Conservation (phyloP, 768 basidiomycete species). For the Fomitopsis serialis region DNA sequence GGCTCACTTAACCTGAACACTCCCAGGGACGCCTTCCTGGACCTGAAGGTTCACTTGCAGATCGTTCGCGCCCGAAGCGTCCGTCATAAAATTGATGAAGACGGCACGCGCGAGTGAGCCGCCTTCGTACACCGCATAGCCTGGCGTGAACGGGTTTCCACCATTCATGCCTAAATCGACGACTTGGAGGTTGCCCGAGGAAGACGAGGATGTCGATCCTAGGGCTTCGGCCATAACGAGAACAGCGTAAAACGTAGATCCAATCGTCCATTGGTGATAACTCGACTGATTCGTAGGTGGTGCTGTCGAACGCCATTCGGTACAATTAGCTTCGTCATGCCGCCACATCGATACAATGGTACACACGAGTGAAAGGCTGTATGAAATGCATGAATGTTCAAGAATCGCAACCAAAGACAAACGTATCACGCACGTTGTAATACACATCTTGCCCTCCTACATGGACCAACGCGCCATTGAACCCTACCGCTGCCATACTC, state of each 20-base stretch:
- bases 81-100: constrained; percentile 44
- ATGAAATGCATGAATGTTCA: no score
- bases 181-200: constrained; percentile 27
- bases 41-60: constrained; percentile 5
- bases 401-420: no score
- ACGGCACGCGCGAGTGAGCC: constrained; percentile 35
- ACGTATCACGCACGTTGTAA: constrained; percentile 40
- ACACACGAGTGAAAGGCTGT: constrained; percentile 45
- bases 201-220: constrained; percentile 32
- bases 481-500: constrained; percentile 44
- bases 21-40: constrained; percentile 14
- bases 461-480: constrained; percentile 42
- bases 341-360: no score
- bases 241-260: constrained; percentile 43
- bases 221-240: constrained; percentile 42
- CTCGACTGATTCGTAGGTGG: constrained; percentile 39
- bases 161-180: constrained; percentile 32
- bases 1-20: constrained; percentile 33
- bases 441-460: constrained; percentile 42
- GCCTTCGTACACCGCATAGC: constrained; percentile 45
- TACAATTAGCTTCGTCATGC: no score
- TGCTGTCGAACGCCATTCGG: no score
- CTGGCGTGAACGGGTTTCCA: constrained; percentile 35
- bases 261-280: constrained; percentile 39
- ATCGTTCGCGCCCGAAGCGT: constrained; percentile 35